Conservation (phyloP, 1,284 basidiomycete genomes). For the Fistulinella cinereoalba region DNA sequence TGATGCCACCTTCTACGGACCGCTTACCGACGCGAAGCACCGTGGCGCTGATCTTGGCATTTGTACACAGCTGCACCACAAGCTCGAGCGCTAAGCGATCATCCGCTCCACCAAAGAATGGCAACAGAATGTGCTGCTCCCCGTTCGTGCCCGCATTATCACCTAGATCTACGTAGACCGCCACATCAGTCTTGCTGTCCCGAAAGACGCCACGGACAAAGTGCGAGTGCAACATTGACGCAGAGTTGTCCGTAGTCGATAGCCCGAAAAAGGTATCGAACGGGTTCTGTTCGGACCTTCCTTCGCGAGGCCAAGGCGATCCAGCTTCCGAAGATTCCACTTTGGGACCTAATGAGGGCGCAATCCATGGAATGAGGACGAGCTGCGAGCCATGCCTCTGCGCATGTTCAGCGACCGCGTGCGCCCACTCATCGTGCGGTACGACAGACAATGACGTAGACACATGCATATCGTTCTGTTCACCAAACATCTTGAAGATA, state of each 20-base stretch:
- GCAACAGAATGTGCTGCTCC: conserved; percentile 74
- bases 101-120: conserved; percentile 95
- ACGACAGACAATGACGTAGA: conserved; percentile 65
- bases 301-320: conserved; percentile 23
- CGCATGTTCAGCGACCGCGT: conserved; percentile 67
- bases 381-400: conserved; percentile 63
- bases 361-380: conserved; percentile 82
- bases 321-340: conserved; percentile 19
- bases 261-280: conserved; percentile 65
- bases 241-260: conserved; percentile 32
- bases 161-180: conserved; percentile 76
- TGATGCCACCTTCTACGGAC: conserved; percentile 18
- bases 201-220: conserved; percentile 84
- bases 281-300: conserved; percentile 40
- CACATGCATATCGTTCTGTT: conserved; percentile 73
- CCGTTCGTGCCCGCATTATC: conserved; percentile 35
- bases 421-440: conserved; percentile 66
- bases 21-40: conserved; percentile 46
- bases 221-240: conserved; percentile 63
- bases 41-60: conserved; percentile 68
- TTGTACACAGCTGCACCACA: conserved; percentile 77
- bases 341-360: conserved; percentile 23
- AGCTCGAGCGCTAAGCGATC: conserved; percentile 86
- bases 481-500: conserved; percentile 83
- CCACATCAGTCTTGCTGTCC: conserved; percentile 68